Percentiles rank a stretch among this genome's conserved stretches.
These are phyloP conservation scores for Aspergillus versicolor DNA, from an alignment of 2,329 filamentous ascomycete genomes.

Conservation along the genomic window DNA sequence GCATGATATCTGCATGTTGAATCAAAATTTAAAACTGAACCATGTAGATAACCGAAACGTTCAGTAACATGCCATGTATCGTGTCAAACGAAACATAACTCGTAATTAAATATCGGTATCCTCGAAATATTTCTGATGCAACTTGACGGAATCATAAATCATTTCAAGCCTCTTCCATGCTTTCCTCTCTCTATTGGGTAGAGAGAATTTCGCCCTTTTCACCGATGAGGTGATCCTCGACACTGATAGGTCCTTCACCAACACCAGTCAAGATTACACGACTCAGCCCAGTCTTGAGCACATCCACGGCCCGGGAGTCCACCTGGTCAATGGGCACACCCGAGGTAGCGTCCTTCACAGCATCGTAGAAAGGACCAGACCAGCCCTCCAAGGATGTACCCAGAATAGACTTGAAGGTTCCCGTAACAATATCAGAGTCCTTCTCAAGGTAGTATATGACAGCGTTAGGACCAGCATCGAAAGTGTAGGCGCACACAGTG, in stretches of 20 bases:
- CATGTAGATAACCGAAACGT: constrained; percentile 8
- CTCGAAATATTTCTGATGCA: not conserved
- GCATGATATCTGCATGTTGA: not conserved
- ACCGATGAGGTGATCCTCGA: constrained; percentile 72
- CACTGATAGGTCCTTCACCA: constrained; percentile 81
- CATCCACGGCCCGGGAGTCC: constrained; percentile 53
- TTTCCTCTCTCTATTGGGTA: constrained; percentile 3
- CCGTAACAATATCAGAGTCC: constrained; percentile 70
- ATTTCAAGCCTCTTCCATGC: not conserved
- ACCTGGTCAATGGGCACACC: constrained; percentile 63
- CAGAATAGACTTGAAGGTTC: constrained; percentile 73
- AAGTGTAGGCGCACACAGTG: constrained; percentile 89
- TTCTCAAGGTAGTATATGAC: constrained; percentile 93
- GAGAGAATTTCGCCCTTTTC: constrained; percentile 58
- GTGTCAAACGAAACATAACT: constrained; percentile 4
- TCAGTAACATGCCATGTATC: constrained; percentile 3
- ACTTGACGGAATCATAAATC: constrained; percentile 7
- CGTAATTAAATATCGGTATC: constrained; percentile 2
- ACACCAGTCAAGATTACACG: constrained; percentile 89
- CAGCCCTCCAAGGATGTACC: constrained; percentile 57
- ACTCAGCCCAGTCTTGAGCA: constrained; percentile 76
- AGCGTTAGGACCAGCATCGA: constrained; percentile 94
- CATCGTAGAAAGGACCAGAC: constrained; percentile 59
- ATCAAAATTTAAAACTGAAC: not conserved
- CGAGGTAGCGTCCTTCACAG: constrained; percentile 51